Conservation (phyloP, 148 eudicot genomes). For the Tetragonia tetragonoides region DNA sequence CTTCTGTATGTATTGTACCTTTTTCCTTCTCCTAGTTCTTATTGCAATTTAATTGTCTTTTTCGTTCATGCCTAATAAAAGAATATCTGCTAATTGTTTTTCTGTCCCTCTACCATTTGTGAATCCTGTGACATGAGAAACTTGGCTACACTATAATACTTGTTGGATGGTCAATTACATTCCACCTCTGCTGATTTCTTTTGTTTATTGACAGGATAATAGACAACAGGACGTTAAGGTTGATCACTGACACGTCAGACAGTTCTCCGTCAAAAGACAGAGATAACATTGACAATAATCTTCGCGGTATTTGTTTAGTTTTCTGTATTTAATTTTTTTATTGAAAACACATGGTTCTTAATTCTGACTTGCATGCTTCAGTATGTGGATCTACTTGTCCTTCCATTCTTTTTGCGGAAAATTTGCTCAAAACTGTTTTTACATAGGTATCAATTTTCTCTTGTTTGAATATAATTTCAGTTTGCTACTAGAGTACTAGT, state of each 20-base stretch:
- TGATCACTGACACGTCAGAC: conserved; percentile 66
- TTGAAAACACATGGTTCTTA: not conserved
- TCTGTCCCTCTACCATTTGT: not conserved
- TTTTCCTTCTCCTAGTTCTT: not conserved
- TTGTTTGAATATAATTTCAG: not conserved
- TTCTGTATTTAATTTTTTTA: not conserved
- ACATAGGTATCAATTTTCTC: not conserved
- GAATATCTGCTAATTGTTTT: not conserved
- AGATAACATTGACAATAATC: conserved; percentile 55
- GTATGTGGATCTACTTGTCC: not conserved
- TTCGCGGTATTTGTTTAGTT: conserved; percentile 61
- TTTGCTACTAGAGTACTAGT: not conserved
- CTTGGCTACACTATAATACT: not conserved
- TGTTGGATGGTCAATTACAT: not conserved
- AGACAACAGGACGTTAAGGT: conserved; percentile 77
- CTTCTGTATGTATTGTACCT: not conserved
- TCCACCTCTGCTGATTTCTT: conserved; percentile 19
- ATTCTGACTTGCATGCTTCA: not conserved
- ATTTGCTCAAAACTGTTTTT: not conserved
- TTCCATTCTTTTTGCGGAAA: not conserved
- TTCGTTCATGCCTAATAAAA: not conserved
- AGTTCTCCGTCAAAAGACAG: conserved; percentile 59
- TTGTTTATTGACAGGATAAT: conserved; percentile 59
- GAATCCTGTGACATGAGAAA: not conserved
- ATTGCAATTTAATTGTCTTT: not conserved